Percentiles rank a stretch among this genome's conserved stretches.
Conservation (phyloP, 2,329 filamentous ascomycete genomes). For the Colletotrichum lupini region DNA sequence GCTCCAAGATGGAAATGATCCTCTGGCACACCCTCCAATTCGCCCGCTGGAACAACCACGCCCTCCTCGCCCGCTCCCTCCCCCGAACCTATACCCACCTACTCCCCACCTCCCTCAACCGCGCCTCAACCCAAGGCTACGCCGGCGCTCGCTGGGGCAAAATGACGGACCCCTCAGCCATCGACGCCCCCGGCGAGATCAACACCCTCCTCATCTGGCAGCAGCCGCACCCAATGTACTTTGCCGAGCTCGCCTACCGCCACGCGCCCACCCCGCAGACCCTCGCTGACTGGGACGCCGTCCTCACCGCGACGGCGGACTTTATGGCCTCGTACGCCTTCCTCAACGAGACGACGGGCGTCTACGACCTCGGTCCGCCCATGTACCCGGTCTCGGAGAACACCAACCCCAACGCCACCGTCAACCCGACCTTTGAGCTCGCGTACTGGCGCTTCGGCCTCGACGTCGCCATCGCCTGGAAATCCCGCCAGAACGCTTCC, state of each 20-base stretch:
- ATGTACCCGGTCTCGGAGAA: constrained; percentile 64
- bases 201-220: constrained; percentile 72
- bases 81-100: constrained; percentile 60
- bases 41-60: constrained; percentile 59
- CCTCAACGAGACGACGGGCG: constrained; percentile 60
- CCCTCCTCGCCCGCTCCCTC: constrained; percentile 56
- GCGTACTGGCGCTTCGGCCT: constrained; percentile 72
- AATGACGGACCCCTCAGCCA: constrained; percentile 57
- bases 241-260: constrained; percentile 67
- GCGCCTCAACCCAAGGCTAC: constrained; percentile 54
- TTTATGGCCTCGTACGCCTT: constrained; percentile 71
- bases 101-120: constrained; percentile 48
- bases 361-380: constrained; percentile 62
- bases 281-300: constrained; percentile 62
- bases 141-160: constrained; percentile 56
- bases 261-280: constrained; percentile 54
- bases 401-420: constrained; percentile 65
- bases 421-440: constrained; percentile 70
- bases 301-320: constrained; percentile 63
- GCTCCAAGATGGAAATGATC: constrained; percentile 59
- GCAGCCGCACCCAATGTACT: constrained; percentile 70
- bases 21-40: constrained; percentile 65
- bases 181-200: constrained; percentile 68
- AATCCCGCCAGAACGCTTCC: constrained; percentile 54
- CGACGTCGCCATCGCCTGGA: constrained; percentile 64